These are phyloP conservation scores for Pleurotus pulmonarius DNA, from an alignment of 768 basidiomycete genomes.

Conservation along the genomic window DNA sequence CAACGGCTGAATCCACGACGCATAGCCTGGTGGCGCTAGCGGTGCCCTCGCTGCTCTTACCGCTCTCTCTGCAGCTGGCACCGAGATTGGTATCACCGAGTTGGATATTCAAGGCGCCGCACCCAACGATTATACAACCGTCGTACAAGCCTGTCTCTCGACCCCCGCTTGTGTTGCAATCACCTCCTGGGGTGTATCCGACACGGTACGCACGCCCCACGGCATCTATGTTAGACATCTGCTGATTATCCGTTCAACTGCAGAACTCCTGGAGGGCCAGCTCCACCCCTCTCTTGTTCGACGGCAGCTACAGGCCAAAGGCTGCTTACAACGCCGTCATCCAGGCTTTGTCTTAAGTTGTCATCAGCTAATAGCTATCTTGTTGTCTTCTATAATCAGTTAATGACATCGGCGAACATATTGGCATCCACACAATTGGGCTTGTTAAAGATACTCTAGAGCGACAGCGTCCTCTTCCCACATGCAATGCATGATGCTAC, in stretches of 20 bases:
- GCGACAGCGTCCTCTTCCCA: too few species aligned
- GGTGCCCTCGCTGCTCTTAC: conserved; percentile 40
- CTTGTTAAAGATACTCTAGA: too few species aligned
- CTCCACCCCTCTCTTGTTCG: conserved; percentile 40
- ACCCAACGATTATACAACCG: conserved; percentile 39
- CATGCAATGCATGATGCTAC: too few species aligned
- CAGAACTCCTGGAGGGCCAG: conserved; percentile 46
- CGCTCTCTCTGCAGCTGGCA: conserved; percentile 36
- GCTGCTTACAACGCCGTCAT: conserved; percentile 31
- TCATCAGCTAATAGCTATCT: too few species aligned
- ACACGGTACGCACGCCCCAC: conserved; percentile 22
- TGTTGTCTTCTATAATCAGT: too few species aligned
- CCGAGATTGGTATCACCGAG: conserved; percentile 46
- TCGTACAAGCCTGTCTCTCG: conserved; percentile 41
- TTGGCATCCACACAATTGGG: too few species aligned
- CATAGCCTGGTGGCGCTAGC: conserved; percentile 35
- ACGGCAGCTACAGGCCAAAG: conserved; percentile 44
- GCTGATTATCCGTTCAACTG: not conserved
- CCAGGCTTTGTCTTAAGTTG: conserved; percentile 12
- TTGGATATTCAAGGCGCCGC: conserved; percentile 36
- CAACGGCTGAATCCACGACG: not conserved
- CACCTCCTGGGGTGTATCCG: conserved; percentile 47
- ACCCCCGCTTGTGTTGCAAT: conserved; percentile 40
- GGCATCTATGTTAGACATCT: not conserved
- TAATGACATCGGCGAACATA: too few species aligned